Percentiles rank a stretch among this genome's conserved stretches.
These are phyloP conservation scores for Apophysomyces variabilis DNA, from an alignment of 371 early-diverging fungal species.

Conservation along the genomic window DNA sequence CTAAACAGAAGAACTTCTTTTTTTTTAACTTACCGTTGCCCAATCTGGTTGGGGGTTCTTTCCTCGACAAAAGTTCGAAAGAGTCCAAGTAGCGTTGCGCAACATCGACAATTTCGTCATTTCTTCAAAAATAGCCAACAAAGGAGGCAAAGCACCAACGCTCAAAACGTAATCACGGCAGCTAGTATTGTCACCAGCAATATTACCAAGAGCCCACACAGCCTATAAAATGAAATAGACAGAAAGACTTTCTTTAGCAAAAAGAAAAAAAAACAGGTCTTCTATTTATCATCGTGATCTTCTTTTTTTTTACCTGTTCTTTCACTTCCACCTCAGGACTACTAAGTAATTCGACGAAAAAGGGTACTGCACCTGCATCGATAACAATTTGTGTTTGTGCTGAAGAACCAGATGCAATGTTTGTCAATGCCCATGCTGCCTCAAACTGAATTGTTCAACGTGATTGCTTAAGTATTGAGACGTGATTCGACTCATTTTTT, in stretches of 20 bases:
- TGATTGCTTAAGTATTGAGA: slow-evolving; percentile 10
- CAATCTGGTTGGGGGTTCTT: slow-evolving; percentile 97
- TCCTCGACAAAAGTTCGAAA: slow-evolving; percentile 99
- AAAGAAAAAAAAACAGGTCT: neutral
- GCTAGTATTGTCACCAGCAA: slow-evolving; percentile 98
- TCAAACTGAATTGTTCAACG: slow-evolving; percentile 81
- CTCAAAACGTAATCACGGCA: slow-evolving; percentile 95
- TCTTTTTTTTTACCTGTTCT: slow-evolving; percentile 79
- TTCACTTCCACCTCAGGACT: slow-evolving; percentile 88
- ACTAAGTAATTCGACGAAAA: slow-evolving; percentile 89
- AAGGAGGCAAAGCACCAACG: slow-evolving; percentile 83
- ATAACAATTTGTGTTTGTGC: slow-evolving; percentile 96
- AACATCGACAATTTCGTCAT: slow-evolving; percentile 93
- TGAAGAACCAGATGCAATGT: slow-evolving; percentile 99
- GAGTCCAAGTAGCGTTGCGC: slow-evolving; percentile 98
- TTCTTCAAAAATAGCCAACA: slow-evolving; percentile 83
- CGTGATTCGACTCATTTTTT: neutral
- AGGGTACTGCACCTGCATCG: slow-evolving; percentile 90
- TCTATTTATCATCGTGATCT: neutral
- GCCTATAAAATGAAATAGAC: slow-evolving; percentile 58
- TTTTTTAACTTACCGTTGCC: slow-evolving; percentile 65
- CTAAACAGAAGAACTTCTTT: too few species aligned
- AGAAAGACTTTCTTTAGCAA: neutral
- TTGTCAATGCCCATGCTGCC: slow-evolving; percentile 99
- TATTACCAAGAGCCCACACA: slow-evolving; percentile 99